Conservation (phyloP, 192 early-diverging fungal species). For the Podila verticillata region DNA sequence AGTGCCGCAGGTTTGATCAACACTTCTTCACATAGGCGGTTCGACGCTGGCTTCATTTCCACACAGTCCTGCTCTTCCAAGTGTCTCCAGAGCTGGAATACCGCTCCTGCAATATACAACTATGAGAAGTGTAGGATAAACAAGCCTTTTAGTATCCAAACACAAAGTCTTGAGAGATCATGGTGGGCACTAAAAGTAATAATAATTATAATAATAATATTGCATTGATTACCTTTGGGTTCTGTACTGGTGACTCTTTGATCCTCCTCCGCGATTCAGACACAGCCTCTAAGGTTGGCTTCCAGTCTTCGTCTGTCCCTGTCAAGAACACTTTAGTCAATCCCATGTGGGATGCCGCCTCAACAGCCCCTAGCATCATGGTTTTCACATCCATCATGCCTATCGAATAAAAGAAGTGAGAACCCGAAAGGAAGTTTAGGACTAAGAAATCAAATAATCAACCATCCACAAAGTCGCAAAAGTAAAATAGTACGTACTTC, state of each 20-base stretch:
- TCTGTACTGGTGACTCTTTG: slow-evolving; percentile 29
- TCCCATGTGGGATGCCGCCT: slow-evolving; percentile 55
- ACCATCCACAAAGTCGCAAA: not conserved
- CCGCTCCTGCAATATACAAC: slow-evolving; percentile 46
- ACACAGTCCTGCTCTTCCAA: slow-evolving; percentile 29
- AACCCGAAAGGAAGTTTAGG: too few species aligned
- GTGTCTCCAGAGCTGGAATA: slow-evolving; percentile 49
- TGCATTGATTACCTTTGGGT: slow-evolving; percentile 51
- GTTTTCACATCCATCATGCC: slow-evolving; percentile 64
- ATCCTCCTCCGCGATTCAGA: slow-evolving; percentile 46
- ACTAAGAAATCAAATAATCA: too few species aligned
- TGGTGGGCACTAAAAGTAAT: not conserved
- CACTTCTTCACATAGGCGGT: slow-evolving; percentile 48
- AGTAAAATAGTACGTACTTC: slow-evolving; percentile 27
- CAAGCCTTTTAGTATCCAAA: not conserved
- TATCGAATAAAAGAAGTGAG: not conserved
- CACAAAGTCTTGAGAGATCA: not conserved
- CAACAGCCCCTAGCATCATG: slow-evolving; percentile 57
- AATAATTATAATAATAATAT: too few species aligned
- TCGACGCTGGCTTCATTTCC: slow-evolving; percentile 50
- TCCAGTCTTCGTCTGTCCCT: slow-evolving; percentile 54
- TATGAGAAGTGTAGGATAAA: not conserved
- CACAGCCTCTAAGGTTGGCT: slow-evolving; percentile 51
- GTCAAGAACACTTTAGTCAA: slow-evolving; percentile 57
- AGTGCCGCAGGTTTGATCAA: slow-evolving; percentile 44